Base-by-base conservation (phyloP, 192 early-diverging fungal genomes). In the Diversispora epigaea region DNA sequence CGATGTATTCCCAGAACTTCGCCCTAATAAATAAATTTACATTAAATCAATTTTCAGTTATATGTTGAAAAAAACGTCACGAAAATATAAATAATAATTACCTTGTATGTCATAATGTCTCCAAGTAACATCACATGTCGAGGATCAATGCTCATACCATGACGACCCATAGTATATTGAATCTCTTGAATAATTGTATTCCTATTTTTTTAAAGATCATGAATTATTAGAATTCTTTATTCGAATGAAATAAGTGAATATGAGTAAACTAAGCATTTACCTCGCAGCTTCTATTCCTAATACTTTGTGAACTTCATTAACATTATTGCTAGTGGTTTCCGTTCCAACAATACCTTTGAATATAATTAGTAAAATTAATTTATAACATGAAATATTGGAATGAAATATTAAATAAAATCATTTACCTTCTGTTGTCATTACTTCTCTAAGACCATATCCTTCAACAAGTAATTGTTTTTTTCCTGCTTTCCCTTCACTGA, bases 1-100 rank as follows among this genome's bases (percentile, higher is more conserved):
- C 98, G 91, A 47, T 96, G 98, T 74, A 99, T 97, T 70, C 97
- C 98, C 6, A 99, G 84, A 3, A 99, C 90, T 85, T 99, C 96
- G 14, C 98, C 98, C 91, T 91, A 71, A 39, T 50, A 70, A 60
- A 44, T 19, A 72, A 52, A 54, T 47, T 22, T 55, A 46, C 43
- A 49, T 8, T 3, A 3, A 60, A 64, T 22, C 12, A 21, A 46
- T 9, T 32, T 25, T 10, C 12, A 10, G 10, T 54, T 6, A 46
- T 47, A 52, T 62, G 40, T n/a, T 71, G 4, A 67, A 12, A 32
- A 52, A 46, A 22, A 10, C 32, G 8, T 6, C n/a, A 82, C 9
- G 9, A n/a, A 43, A 19, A 76, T 77, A 45, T 67, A 17, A 67
- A 19, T 1, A 9, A n/a, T 11, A 72, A 71, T 69, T 56, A 85